Percentiles rank a stretch among this genome's conserved stretches.
Evolutionary conservation across 2,329 filamentous ascomycete species (phyloP).

Genomic region (Sarocladiaceae sp.): DNA sequence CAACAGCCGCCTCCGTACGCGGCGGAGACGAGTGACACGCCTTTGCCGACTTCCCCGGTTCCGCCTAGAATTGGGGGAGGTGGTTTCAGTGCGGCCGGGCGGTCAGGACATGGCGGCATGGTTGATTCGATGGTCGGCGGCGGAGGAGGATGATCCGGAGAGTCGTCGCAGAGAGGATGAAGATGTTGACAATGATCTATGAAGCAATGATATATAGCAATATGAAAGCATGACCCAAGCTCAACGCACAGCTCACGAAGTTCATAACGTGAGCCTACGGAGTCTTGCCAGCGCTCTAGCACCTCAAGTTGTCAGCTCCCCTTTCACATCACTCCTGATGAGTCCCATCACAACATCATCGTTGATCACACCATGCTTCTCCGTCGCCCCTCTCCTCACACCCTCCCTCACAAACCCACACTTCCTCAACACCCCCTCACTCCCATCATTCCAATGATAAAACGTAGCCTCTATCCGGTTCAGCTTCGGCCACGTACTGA

Average conservation of each 20-base stretch:
- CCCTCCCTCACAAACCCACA: constrained; percentile 42
- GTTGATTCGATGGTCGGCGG: too few species aligned
- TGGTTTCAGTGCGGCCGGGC: not conserved
- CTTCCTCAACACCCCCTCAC: constrained; percentile 36
- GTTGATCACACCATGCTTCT: constrained; percentile 36
- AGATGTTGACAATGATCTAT: too few species aligned
- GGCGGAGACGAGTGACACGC: not conserved
- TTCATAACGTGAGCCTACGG: too few species aligned
- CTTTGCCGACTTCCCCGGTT: not conserved
- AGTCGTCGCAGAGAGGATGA: too few species aligned
- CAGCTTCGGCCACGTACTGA: constrained; percentile 35
- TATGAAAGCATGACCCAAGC: too few species aligned
- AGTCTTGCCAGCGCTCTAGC: too few species aligned
- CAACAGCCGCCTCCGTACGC: constrained; percentile 16
- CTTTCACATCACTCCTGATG: constrained; percentile 29
- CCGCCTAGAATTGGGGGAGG: not conserved
- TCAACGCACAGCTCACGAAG: too few species aligned
- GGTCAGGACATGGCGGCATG: not conserved
- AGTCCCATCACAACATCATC: constrained; percentile 36
- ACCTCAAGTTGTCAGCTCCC: too few species aligned
- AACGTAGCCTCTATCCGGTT: constrained; percentile 36
- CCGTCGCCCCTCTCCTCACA: constrained; percentile 31
- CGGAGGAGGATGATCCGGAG: too few species aligned
- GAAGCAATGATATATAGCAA: too few species aligned
- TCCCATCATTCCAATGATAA: constrained; percentile 35